Evolutionary conservation across 495 filamentous ascomycete species (phyloP).

Genomic region (Pyrenula massariospora): DNA sequence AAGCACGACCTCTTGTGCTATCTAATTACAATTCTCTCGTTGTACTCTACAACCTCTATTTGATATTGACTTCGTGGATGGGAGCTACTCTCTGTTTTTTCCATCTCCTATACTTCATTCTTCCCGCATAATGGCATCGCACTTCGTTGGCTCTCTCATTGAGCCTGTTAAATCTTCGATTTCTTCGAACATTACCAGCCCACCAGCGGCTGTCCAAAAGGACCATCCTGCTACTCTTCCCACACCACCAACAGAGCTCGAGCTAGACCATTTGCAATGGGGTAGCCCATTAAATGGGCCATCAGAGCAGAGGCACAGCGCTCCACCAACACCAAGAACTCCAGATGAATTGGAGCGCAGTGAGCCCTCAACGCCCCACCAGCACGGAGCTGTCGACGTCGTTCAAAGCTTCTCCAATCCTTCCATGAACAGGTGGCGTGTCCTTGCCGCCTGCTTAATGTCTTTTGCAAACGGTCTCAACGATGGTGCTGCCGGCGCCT

Average conservation of each 20-base stretch:
- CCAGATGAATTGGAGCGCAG: constrained; percentile 44
- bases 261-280: constrained; percentile 23
- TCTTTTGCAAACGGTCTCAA: constrained; percentile 45
- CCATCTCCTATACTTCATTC: background rate
- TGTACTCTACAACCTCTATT: too few relatives aligned
- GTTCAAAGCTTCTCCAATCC: constrained; percentile 41
- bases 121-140: background rate
- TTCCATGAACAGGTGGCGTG: constrained; percentile 27
- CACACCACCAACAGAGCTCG: constrained; percentile 1
- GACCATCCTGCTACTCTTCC: background rate
- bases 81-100: background rate
- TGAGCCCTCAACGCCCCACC: constrained; percentile 26
- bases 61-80: too few relatives aligned
- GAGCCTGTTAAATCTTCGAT: background rate
- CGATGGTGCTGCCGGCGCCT: constrained; percentile 56
- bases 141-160: background rate
- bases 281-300: constrained; percentile 12
- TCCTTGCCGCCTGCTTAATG: constrained; percentile 27
- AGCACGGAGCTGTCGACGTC: constrained; percentile 22
- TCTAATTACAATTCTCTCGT: too few relatives aligned
- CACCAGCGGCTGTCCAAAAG: background rate
- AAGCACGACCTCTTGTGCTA: too few relatives aligned
- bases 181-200: background rate
- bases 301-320: constrained; percentile 2
- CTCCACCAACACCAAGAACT: constrained; percentile 21